Evolutionary conservation across 2,329 filamentous ascomycete species (phyloP).

Genomic region (Botrytis byssoidea): DNA sequence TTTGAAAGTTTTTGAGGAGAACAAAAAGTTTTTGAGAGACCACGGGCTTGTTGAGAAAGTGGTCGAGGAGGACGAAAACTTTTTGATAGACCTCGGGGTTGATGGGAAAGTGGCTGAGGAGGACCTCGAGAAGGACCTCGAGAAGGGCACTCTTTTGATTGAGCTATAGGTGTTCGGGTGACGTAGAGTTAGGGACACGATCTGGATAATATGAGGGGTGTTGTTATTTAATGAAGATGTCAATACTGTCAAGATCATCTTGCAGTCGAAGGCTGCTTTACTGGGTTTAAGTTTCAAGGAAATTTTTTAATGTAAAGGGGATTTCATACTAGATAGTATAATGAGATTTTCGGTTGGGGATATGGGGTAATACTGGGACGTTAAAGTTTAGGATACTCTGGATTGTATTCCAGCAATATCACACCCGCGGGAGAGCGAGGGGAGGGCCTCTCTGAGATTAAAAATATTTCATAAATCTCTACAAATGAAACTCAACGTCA

Average conservation of each 20-base stretch:
- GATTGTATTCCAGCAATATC: background rate
- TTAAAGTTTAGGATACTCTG: background rate
- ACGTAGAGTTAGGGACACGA: background rate
- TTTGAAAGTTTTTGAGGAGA: background rate
- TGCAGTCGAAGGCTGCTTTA: background rate
- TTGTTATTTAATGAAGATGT: background rate
- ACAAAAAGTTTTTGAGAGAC: background rate
- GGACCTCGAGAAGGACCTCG: background rate
- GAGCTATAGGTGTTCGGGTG: background rate
- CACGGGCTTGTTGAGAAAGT: background rate
- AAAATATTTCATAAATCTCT: background rate
- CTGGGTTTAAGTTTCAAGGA: background rate
- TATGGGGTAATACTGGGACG: background rate
- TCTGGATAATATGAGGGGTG: fast-evolving
- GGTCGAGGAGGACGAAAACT: no score
- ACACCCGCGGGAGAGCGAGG: background rate
- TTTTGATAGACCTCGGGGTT: background rate
- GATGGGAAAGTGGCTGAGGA: background rate
- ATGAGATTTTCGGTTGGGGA: background rate
- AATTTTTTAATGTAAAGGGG: background rate
- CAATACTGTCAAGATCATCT: background rate
- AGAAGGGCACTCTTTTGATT: background rate
- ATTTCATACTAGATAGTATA: background rate
- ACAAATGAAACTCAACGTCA: background rate
- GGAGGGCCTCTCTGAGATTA: background rate